phyloP scores from a whole-genome alignment of 805 yeast genomes.

The Teunomyces atbi region DNA sequence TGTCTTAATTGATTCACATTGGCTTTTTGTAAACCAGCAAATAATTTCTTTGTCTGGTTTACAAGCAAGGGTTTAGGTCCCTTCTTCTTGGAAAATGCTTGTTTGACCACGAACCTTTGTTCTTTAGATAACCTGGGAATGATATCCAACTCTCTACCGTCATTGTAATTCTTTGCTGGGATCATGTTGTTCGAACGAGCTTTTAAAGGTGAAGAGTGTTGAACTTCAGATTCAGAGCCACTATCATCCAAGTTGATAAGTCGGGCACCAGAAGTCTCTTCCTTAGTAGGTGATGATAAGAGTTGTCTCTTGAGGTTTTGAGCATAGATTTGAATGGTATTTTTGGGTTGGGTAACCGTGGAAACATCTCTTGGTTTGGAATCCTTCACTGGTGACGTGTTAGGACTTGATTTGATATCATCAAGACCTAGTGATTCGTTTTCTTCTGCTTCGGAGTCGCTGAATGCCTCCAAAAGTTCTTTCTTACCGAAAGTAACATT shows the following conservation, averaged over 20 bases:
- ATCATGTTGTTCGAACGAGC: slow-evolving; percentile 6
- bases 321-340: slow-evolving; percentile 38
- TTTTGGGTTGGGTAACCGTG: slow-evolving; percentile 12
- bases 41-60: slow-evolving; percentile 24
- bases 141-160: slow-evolving; percentile 11
- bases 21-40: slow-evolving; percentile 38
- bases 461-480: slow-evolving; percentile 33
- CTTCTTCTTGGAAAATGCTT: slow-evolving; percentile 28
- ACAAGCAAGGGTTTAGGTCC: slow-evolving; percentile 10
- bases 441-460: slow-evolving; percentile 15
- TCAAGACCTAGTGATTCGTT: slow-evolving; percentile 8
- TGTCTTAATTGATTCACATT: slow-evolving; percentile 44
- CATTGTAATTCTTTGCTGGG: neutral
- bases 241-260: slow-evolving; percentile 29
- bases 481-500: slow-evolving; percentile 28
- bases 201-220: slow-evolving; percentile 11
- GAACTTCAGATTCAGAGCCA: slow-evolving; percentile 21
- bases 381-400: slow-evolving; percentile 29
- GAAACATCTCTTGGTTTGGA: slow-evolving; percentile 9
- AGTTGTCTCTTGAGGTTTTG: slow-evolving; percentile 27
- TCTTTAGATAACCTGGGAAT: slow-evolving; percentile 35
- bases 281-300: slow-evolving; percentile 23
- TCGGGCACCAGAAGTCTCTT: slow-evolving; percentile 3
- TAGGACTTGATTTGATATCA: slow-evolving; percentile 24
- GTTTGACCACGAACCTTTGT: slow-evolving; percentile 29